These are phyloP conservation scores for Pythium aristosporum DNA, from an alignment of 352 stramenopile species.

Conservation along the genomic window DNA sequence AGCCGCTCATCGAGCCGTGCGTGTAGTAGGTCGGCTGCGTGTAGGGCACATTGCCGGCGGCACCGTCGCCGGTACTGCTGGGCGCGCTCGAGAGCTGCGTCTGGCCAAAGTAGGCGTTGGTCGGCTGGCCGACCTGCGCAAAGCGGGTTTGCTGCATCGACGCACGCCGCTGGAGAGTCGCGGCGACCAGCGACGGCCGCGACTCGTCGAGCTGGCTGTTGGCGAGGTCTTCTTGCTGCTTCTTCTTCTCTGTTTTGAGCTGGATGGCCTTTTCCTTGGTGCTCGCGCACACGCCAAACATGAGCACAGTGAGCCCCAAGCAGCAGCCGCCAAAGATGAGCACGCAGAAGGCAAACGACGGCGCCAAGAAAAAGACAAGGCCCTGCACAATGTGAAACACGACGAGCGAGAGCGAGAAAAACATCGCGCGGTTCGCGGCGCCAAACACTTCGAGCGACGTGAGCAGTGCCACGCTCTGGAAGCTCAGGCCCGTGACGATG, in stretches of 20 bases:
- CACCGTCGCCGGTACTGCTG: slow-evolving; percentile 19
- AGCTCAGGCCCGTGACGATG: slow-evolving; percentile 52
- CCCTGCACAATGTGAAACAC: slow-evolving; percentile 62
- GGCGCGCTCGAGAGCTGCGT: slow-evolving; percentile 67
- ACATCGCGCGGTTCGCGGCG: slow-evolving; percentile 50
- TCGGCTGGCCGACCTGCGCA: slow-evolving; percentile 29
- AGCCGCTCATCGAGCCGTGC: slow-evolving; percentile 16
- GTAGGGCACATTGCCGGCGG: background rate
- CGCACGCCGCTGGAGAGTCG: slow-evolving; percentile 31
- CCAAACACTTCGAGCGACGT: slow-evolving; percentile 82
- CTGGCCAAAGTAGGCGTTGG: slow-evolving; percentile 11
- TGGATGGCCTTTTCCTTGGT: slow-evolving; percentile 82
- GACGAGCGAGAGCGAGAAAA: slow-evolving; percentile 68
- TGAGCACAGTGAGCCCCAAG: slow-evolving; percentile 44
- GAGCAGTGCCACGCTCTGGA: slow-evolving; percentile 82
- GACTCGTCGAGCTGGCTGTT: slow-evolving; percentile 13
- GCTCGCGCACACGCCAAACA: slow-evolving; percentile 79
- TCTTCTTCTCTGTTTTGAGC: slow-evolving; percentile 84
- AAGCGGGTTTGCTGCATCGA: slow-evolving; percentile 65
- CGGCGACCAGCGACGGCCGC: slow-evolving; percentile 25
- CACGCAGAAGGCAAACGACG: slow-evolving; percentile 57
- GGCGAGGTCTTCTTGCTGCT: slow-evolving; percentile 40
- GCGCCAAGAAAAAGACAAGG: slow-evolving; percentile 53
- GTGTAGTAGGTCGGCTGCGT: slow-evolving; percentile 2
- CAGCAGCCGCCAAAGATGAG: slow-evolving; percentile 57